These are phyloP conservation scores for Cetraspora pellucida DNA, from an alignment of 192 early-diverging fungal genomes.

Conservation along the genomic window DNA sequence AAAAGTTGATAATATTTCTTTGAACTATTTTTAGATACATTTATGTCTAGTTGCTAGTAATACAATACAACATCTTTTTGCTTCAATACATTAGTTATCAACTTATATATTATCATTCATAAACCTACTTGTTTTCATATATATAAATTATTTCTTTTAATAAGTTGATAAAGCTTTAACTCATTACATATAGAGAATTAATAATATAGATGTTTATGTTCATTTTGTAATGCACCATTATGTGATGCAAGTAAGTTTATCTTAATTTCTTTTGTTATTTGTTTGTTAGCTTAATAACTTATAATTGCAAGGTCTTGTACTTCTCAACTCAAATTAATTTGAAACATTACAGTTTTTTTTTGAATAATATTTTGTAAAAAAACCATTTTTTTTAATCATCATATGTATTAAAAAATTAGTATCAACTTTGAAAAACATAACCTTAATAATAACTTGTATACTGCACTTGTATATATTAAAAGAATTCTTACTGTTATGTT, in stretches of 20 bases:
- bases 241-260: neutral
- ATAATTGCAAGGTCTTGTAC: neutral
- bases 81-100: neutral
- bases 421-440: neutral
- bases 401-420: neutral
- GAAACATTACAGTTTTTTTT: neutral
- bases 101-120: neutral
- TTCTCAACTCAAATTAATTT: neutral
- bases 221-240: neutral
- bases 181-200: neutral
- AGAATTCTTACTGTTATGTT: neutral
- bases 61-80: too few relatives aligned
- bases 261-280: neutral
- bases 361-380: neutral
- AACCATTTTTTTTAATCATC: neutral
- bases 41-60: too few relatives aligned
- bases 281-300: neutral
- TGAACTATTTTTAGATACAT: too few relatives aligned
- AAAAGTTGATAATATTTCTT: too few relatives aligned
- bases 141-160: too few relatives aligned
- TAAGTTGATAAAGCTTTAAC: too few relatives aligned
- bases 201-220: neutral
- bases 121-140: neutral
- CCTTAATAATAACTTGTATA: neutral
- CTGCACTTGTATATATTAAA: neutral